These are phyloP conservation scores for Hygrophoropsis aurantiaca DNA, from an alignment of 768 basidiomycete species.

Conservation along the genomic window DNA sequence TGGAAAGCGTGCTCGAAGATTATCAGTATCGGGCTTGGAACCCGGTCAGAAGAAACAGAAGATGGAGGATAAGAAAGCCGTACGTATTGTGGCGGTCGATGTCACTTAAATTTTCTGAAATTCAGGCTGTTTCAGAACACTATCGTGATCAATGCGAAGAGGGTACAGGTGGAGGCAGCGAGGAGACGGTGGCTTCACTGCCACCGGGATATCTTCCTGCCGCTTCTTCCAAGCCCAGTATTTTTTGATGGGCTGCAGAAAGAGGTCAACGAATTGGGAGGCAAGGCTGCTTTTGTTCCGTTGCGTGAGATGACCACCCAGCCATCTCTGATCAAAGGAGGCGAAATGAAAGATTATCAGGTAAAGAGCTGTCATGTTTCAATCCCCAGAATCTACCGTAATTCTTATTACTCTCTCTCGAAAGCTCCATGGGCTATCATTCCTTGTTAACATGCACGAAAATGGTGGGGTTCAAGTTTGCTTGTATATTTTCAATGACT, in stretches of 20 bases:
- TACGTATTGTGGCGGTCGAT: slow-evolving; percentile 16
- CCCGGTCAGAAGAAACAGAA: slow-evolving; percentile 29
- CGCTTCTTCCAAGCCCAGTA: slow-evolving; percentile 43
- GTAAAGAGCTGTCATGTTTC: slow-evolving; percentile 22
- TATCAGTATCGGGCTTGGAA: slow-evolving; percentile 4
- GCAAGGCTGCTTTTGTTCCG: slow-evolving; percentile 30
- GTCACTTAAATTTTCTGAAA: background rate
- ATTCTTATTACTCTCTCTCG: no score
- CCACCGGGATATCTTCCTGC: slow-evolving; percentile 44
- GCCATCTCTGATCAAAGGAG: slow-evolving; percentile 50
- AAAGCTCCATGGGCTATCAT: slow-evolving; percentile 64
- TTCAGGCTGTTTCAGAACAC: slow-evolving; percentile 36
- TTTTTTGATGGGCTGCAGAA: slow-evolving; percentile 38
- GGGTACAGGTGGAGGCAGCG: slow-evolving; percentile 38
- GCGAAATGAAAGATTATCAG: slow-evolving; percentile 74
- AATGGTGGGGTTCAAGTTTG: slow-evolving; percentile 48
- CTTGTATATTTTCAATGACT: no score
- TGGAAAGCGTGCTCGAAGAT: slow-evolving; percentile 17
- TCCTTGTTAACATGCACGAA: slow-evolving; percentile 63
- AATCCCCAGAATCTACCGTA: background rate
- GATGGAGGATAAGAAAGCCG: slow-evolving; percentile 40
- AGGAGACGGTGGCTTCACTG: slow-evolving; percentile 46
- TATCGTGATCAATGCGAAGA: slow-evolving; percentile 34
- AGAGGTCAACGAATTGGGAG: slow-evolving; percentile 28
- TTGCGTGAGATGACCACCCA: slow-evolving; percentile 44